Evolutionary conservation across 352 stramenopile species (phyloP).

Genomic region (Phytopythium sindhum): DNA sequence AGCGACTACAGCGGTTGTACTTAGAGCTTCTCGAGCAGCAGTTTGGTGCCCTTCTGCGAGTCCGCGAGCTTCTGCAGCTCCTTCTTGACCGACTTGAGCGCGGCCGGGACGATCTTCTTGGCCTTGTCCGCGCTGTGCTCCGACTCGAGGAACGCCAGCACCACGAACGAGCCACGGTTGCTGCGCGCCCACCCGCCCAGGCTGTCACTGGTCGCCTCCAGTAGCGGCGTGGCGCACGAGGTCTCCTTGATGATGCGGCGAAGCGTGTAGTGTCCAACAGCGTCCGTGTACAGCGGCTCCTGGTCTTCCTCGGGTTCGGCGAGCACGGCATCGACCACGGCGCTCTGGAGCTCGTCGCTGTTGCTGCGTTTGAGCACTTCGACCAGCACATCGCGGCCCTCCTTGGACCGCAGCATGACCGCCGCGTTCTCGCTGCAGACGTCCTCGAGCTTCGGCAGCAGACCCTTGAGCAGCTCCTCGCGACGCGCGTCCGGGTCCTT

Average conservation of each 20-base stretch:
- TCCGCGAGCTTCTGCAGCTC: conserved; percentile 60
- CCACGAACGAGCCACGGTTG: conserved; percentile 84
- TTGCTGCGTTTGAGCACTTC: conserved; percentile 71
- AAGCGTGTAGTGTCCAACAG: conserved; percentile 68
- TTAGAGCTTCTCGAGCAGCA: conserved; percentile 84
- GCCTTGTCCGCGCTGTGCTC: conserved; percentile 50
- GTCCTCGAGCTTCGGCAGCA: conserved; percentile 79
- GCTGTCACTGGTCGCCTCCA: conserved; percentile 44
- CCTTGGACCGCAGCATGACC: conserved; percentile 74
- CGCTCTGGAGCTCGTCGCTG: conserved; percentile 43
- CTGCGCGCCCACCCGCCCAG: conserved; percentile 50
- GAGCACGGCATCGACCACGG: conserved; percentile 42
- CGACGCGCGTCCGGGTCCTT: conserved; percentile 77
- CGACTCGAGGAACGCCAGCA: conserved; percentile 76
- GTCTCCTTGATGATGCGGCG: conserved; percentile 81
- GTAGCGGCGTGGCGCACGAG: conserved; percentile 40
- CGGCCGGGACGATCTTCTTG: conserved; percentile 48
- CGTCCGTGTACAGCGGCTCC: conserved; percentile 68
- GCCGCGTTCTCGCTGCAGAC: conserved; percentile 61
- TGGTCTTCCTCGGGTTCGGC: conserved; percentile 31
- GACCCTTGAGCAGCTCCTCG: conserved; percentile 70
- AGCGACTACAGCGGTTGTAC: conserved; percentile 17
- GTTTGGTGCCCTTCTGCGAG: conserved; percentile 70
- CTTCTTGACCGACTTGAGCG: conserved; percentile 50
- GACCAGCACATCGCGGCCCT: conserved; percentile 74